Conservation (phyloP, 495 filamentous ascomycete species). For the Venustampulla echinocandica region DNA sequence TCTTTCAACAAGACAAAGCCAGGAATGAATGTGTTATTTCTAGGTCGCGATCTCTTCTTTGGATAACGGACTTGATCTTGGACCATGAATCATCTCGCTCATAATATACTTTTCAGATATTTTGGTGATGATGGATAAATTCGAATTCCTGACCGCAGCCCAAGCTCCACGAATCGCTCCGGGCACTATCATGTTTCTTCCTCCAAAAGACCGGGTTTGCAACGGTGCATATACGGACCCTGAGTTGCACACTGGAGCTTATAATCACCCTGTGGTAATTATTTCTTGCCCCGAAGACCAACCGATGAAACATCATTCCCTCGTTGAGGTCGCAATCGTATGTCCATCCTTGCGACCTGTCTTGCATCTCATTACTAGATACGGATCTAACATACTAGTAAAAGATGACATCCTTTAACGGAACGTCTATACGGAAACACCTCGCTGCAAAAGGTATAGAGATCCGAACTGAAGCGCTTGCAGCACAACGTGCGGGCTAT, state of each 20-base stretch:
- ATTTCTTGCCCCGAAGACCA: background rate
- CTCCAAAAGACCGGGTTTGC: background rate
- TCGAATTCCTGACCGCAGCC: background rate
- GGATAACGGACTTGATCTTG: no score
- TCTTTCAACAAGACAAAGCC: no score
- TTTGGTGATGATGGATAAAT: no score
- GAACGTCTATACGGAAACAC: slow-evolving; percentile 7
- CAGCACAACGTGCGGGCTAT: slow-evolving; percentile 3
- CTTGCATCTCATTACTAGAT: background rate
- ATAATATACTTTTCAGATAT: no score
- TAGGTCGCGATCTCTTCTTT: no score
- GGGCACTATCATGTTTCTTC: slow-evolving; percentile 11
- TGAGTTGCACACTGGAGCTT: slow-evolving; percentile 2
- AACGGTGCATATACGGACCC: background rate
- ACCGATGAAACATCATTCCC: background rate
- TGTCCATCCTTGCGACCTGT: background rate
- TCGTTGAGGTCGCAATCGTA: slow-evolving; percentile 10
- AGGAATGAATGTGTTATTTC: no score
- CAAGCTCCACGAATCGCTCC: slow-evolving; percentile 1
- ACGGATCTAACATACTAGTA: background rate
- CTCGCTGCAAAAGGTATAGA: slow-evolving; percentile 1
- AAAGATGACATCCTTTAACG: slow-evolving; percentile 16
- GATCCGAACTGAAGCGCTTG: background rate
- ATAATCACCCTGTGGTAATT: slow-evolving; percentile 9
- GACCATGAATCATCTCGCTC: no score